phyloP scores from a whole-genome alignment of 495 filamentous ascomycete genomes.

The Penicillium chermesinum region DNA sequence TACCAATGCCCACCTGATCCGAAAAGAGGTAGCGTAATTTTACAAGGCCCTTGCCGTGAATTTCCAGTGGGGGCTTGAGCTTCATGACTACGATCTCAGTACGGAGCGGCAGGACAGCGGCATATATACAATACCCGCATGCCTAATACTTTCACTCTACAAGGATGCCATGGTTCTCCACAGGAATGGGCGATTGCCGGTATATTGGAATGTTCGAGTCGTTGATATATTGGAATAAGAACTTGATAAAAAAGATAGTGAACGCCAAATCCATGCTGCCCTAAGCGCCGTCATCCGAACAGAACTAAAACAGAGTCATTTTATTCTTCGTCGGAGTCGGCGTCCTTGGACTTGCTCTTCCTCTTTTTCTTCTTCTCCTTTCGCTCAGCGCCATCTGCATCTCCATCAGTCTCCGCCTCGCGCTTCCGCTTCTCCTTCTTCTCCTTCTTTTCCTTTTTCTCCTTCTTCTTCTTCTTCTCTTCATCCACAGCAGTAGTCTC shows the following conservation, averaged over 20 bases:
- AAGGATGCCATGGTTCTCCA: too few species aligned
- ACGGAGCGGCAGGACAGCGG: too few species aligned
- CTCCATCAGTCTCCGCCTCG: conserved; percentile 34
- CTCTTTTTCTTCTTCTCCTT: conserved; percentile 46
- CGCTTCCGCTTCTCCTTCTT: conserved; percentile 41
- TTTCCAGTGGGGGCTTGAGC: too few species aligned
- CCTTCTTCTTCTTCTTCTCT: conserved; percentile 52
- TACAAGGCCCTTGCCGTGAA: too few species aligned
- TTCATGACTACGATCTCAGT: too few species aligned
- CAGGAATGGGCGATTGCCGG: too few species aligned
- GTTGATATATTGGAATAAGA: too few species aligned
- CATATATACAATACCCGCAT: too few species aligned
- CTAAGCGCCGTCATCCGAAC: conserved; percentile 29
- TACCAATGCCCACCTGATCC: too few species aligned
- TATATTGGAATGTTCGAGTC: too few species aligned
- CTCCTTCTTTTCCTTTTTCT: conserved; percentile 41
- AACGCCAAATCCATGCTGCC: conserved; percentile 32
- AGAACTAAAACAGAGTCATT: conserved; percentile 11
- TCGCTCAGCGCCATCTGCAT: conserved; percentile 32
- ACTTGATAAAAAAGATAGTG: conserved; percentile 12
- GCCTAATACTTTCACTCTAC: too few species aligned
- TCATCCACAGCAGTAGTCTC: conserved; percentile 52
- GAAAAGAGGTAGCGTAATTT: too few species aligned
- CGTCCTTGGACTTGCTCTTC: conserved; percentile 43
- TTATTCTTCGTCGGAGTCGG: conserved; percentile 31